Conservation (phyloP, 345 rosid species). For the Rhizophora mangle region DNA sequence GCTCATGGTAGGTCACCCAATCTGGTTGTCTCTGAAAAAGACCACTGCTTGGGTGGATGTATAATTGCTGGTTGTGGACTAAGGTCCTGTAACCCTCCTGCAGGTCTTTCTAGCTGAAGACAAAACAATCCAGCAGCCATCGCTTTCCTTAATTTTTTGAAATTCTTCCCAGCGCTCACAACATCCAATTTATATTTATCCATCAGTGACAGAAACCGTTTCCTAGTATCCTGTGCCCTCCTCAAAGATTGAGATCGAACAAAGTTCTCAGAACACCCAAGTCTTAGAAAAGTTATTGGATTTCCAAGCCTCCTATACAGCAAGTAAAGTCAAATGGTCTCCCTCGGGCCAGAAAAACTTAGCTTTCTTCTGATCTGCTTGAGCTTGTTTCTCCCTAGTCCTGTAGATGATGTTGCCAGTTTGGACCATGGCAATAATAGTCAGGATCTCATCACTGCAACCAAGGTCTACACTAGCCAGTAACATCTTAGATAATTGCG, state of each 20-base stretch:
- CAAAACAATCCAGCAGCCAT: constrained; percentile 90
- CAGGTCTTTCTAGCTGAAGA: constrained; percentile 79
- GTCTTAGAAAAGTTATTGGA: constrained; percentile 82
- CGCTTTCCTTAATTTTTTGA: constrained; percentile 75
- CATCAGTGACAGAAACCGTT: constrained; percentile 88
- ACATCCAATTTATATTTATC: constrained; percentile 88
- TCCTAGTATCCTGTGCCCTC: constrained; percentile 81
- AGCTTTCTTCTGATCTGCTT: constrained; percentile 89
- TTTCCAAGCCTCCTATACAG: constrained; percentile 93
- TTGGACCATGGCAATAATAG: constrained; percentile 86
- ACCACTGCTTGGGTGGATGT: constrained; percentile 88
- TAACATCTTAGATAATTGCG: constrained; percentile 86
- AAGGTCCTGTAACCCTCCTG: constrained; percentile 82
- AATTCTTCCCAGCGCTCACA: constrained; percentile 72
- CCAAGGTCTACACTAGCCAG: constrained; percentile 94
- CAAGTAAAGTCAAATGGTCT: constrained; percentile 90
- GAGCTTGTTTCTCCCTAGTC: constrained; percentile 94
- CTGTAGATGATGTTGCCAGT: constrained; percentile 86
- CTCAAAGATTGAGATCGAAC: constrained; percentile 74
- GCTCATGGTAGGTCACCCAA: constrained; percentile 91
- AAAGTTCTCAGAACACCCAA: constrained; percentile 92
- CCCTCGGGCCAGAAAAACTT: constrained; percentile 91
- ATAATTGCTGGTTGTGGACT: constrained; percentile 81
- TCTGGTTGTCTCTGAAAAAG: constrained; percentile 94
- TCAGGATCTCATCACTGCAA: constrained; percentile 90